These are phyloP conservation scores for Cenchrus americanus DNA, from an alignment of 176 grass and related monocot species.

Conservation along the genomic window DNA sequence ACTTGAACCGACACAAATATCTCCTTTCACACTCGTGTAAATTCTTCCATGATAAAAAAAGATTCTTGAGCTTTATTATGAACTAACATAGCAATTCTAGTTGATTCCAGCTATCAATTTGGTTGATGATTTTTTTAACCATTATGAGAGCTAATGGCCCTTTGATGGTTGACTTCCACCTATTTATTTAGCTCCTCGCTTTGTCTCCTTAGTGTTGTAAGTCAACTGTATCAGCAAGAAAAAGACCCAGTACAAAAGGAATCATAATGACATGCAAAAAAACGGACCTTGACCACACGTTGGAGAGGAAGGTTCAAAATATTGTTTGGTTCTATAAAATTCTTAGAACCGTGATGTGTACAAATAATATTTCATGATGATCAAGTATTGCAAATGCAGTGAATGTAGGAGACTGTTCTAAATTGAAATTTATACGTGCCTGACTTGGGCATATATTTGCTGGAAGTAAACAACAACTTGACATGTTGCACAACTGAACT, in stretches of 20 bases:
- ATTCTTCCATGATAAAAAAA: neutral
- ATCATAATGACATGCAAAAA: neutral
- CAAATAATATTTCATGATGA: neutral
- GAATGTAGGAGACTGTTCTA: neutral
- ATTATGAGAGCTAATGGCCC: neutral
- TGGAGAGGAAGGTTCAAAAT: neutral
- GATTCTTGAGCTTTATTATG: neutral
- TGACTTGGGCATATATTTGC: neutral
- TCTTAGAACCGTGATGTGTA: neutral
- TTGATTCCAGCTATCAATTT: neutral
- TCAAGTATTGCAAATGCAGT: neutral
- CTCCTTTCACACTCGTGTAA: neutral
- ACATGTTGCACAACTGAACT: neutral
- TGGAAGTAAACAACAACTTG: neutral
- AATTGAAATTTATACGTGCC: neutral
- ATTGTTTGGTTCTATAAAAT: neutral
- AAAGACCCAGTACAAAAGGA: neutral
- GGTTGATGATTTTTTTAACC: neutral
- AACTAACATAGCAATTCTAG: neutral
- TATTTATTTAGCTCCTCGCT: neutral
- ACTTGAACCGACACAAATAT: neutral
- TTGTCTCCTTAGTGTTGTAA: neutral
- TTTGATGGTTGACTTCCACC: neutral
- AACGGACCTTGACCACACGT: neutral
- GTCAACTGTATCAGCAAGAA: neutral